Evolutionary conservation across 2,329 filamentous ascomycete genomes (phyloP).

Genomic region (Penicillium decumbens): DNA sequence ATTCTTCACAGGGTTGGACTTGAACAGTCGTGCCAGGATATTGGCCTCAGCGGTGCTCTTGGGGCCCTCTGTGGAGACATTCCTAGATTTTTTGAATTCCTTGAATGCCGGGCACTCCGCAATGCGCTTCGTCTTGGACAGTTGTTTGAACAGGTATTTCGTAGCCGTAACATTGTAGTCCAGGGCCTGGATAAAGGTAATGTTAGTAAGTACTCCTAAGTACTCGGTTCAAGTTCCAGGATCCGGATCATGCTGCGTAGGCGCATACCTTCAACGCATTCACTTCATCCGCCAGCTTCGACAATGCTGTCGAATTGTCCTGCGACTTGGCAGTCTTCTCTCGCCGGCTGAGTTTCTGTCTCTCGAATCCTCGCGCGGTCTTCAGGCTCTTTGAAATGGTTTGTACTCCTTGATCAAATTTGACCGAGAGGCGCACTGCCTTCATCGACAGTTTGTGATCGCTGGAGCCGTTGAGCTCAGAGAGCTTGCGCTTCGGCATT

Average conservation of each 20-base stretch:
- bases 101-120: constrained; percentile 49
- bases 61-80: constrained; percentile 36
- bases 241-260: neutral
- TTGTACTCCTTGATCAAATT: constrained; percentile 49
- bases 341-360: constrained; percentile 59
- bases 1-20: constrained; percentile 55
- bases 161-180: constrained; percentile 49
- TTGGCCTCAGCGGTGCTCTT: constrained; percentile 50
- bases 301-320: constrained; percentile 38
- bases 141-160: constrained; percentile 54
- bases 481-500: constrained; percentile 43
- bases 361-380: constrained; percentile 57
- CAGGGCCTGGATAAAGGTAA: constrained; percentile 39
- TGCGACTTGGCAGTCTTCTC: constrained; percentile 51
- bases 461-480: constrained; percentile 28
- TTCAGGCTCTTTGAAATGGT: constrained; percentile 52
- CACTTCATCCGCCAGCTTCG: constrained; percentile 52
- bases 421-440: constrained; percentile 40
- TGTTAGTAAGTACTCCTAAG: neutral
- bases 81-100: constrained; percentile 35
- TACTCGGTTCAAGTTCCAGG: neutral
- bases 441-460: constrained; percentile 32
- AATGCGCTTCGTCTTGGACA: constrained; percentile 55
- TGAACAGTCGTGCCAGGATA: constrained; percentile 57
- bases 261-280: constrained; percentile 51